phyloP scores from a whole-genome alignment of 2,329 filamentous ascomycete genomes.

The Arthrinium puccinioides region DNA sequence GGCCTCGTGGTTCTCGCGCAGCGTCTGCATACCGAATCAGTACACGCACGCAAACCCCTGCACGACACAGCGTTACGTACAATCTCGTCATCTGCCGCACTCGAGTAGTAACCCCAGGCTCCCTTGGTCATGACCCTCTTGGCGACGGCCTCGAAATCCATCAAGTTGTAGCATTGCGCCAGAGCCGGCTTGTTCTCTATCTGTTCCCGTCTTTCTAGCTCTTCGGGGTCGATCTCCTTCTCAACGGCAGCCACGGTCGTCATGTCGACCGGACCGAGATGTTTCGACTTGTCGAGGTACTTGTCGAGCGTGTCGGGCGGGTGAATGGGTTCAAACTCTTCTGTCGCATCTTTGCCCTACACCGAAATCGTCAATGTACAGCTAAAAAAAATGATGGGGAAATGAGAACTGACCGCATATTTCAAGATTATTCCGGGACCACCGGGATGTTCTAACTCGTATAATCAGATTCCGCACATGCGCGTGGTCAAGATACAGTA shows the following conservation, averaged over 20 bases:
- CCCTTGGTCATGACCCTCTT: constrained; percentile 88
- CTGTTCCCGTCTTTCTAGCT: constrained; percentile 64
- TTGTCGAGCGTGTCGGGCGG: constrained; percentile 82
- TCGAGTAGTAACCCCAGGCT: constrained; percentile 97
- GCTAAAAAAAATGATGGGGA: neutral
- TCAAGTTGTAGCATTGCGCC: constrained; percentile 84
- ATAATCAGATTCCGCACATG: too few relatives aligned
- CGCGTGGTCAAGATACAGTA: too few relatives aligned
- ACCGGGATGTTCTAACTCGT: constrained; percentile 84
- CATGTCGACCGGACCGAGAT: constrained; percentile 88
- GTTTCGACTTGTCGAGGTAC: constrained; percentile 79
- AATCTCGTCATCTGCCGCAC: constrained; percentile 84
- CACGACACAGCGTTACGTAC: constrained; percentile 36
- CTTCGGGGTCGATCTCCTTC: constrained; percentile 61
- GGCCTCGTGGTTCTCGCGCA: constrained; percentile 91
- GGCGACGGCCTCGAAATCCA: constrained; percentile 94
- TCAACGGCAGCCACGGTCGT: constrained; percentile 61
- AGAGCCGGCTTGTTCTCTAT: constrained; percentile 70
- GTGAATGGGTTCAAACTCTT: constrained; percentile 83
- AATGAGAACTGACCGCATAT: constrained; percentile 59
- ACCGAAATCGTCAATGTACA: neutral
- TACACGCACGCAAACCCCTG: neutral
- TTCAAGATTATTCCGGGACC: constrained; percentile 92
- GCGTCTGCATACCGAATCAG: constrained; percentile 48
- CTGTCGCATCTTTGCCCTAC: constrained; percentile 82